Conservation (phyloP, 345 rosid genomes). For the Streptanthus diversifolius region DNA sequence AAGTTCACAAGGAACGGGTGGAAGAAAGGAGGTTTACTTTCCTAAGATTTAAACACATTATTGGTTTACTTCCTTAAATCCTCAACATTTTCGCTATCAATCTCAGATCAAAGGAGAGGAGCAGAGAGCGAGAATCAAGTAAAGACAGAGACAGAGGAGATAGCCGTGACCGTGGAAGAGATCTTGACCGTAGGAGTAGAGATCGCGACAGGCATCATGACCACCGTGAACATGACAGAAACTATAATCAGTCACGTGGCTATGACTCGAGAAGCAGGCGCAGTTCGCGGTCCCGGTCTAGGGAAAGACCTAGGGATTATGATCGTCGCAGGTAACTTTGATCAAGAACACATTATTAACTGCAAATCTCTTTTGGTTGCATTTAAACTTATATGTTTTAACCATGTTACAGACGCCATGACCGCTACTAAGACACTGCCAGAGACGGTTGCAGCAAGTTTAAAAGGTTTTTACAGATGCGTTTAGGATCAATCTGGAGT, state of each 20-base stretch:
- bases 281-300: conserved; percentile 82
- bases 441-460: conserved; percentile 7
- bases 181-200: conserved; percentile 79
- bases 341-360: not conserved
- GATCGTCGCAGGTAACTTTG: conserved; percentile 71
- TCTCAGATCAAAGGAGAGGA: conserved; percentile 77
- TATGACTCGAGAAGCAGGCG: conserved; percentile 75
- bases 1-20: conserved; percentile 57
- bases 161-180: conserved; percentile 76
- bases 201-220: conserved; percentile 82
- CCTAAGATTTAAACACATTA: not conserved
- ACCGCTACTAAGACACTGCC: conserved; percentile 30
- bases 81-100: not conserved
- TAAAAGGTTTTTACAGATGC: conserved; percentile 5
- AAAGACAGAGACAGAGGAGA: conserved; percentile 62
- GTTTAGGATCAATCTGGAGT: conserved; percentile 34
- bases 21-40: conserved; percentile 39
- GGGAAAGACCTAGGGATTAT: conserved; percentile 74
- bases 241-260: conserved; percentile 61
- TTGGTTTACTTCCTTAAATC: not conserved
- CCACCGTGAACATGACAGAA: conserved; percentile 50
- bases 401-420: conserved; percentile 31
- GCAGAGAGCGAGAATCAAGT: conserved; percentile 63
- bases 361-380: conserved; percentile 1
- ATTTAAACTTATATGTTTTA: not conserved